phyloP scores from a whole-genome alignment of 805 yeast species.

The Wickerhamomyces subpelliculosus region DNA sequence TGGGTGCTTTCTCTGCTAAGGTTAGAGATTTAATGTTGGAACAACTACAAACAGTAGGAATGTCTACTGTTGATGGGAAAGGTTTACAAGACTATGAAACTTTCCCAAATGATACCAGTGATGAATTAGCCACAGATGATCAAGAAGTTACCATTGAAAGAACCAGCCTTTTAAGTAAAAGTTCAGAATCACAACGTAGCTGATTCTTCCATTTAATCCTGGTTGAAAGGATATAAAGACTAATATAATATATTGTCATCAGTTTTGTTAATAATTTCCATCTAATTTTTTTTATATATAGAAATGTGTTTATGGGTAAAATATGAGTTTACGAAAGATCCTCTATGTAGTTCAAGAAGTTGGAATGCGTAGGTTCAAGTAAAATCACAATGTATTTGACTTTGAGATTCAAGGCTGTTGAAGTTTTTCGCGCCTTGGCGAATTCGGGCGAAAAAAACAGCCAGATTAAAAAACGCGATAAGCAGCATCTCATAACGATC shows the following conservation, averaged over 20 bases:
- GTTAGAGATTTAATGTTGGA: slow-evolving; percentile 52
- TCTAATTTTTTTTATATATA: too few relatives aligned
- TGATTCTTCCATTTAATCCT: too few relatives aligned
- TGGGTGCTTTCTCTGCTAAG: slow-evolving; percentile 49
- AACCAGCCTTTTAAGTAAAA: slow-evolving; percentile 19
- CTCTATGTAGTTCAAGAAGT: too few relatives aligned
- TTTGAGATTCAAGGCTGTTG: too few relatives aligned
- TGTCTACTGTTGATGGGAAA: slow-evolving; percentile 26
- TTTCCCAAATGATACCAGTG: neutral
- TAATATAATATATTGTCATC: too few relatives aligned
- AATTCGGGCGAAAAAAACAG: too few relatives aligned
- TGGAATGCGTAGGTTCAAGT: too few relatives aligned
- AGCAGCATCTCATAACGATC: too few relatives aligned
- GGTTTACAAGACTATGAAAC: slow-evolving; percentile 14
- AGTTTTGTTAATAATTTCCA: too few relatives aligned
- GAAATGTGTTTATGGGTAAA: too few relatives aligned
- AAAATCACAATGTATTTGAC: too few relatives aligned
- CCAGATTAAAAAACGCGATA: neutral
- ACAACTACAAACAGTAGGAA: slow-evolving; percentile 30
- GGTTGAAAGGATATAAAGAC: too few relatives aligned
- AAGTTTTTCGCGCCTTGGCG: neutral
- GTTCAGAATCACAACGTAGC: slow-evolving; percentile 2
- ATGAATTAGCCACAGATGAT: slow-evolving; percentile 4
- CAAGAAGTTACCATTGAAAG: slow-evolving; percentile 17
- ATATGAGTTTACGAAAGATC: slow-evolving; percentile 1